Base-by-base conservation (phyloP, 805 yeast species). In the Kockiozyma suomiensis region DNA sequence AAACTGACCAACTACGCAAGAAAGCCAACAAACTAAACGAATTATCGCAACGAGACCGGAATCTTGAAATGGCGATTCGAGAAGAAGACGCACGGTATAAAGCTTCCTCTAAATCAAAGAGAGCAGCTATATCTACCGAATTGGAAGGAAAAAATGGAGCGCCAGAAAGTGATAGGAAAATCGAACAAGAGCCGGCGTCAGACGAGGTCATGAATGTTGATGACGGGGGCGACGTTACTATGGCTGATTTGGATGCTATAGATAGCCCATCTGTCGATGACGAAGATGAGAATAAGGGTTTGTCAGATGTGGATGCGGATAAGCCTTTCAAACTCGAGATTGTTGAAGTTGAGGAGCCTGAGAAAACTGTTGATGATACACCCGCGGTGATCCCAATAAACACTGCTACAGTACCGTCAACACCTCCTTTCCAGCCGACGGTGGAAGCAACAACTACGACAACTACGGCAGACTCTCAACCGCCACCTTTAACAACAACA, bases 241-340 rank as follows among this genome's bases (percentile, higher is more conserved):
- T 62, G 64, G 64, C 57, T 15, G 64, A 62, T 28, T 30, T 56
- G 28, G 66, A 62, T 35, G 54, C 59, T 30, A 57, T 56, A 35
- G 61, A 46, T 35, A 37, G 46, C 19, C 45, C 50, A 40, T 30
- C 33, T 7, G 38, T 15, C 26, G 56, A 33, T 26, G 42, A 13
- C 23, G 35, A 48, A 49, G 51, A 64, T 73, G 56, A 43, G 17
- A n/a, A n/a, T n/a, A n/a, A n/a, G n/a, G n/a, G n/a, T n/a, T 49
- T 37, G 4, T 50, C n/a, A 61, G 84, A 81, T 58, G 86, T 84
- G 68, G 93, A 88, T 73, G 93, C 96, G 0, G 97, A 92, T 74
- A 93, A 89, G 70, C 97, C 97, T n/a, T 93, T 90, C 73, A 80
- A 87, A 50, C 81, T 90, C 10, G 78, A 81, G 69, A 78, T 83